Conservation (phyloP, 2,329 filamentous ascomycete genomes). For the Epichloe elymi region DNA sequence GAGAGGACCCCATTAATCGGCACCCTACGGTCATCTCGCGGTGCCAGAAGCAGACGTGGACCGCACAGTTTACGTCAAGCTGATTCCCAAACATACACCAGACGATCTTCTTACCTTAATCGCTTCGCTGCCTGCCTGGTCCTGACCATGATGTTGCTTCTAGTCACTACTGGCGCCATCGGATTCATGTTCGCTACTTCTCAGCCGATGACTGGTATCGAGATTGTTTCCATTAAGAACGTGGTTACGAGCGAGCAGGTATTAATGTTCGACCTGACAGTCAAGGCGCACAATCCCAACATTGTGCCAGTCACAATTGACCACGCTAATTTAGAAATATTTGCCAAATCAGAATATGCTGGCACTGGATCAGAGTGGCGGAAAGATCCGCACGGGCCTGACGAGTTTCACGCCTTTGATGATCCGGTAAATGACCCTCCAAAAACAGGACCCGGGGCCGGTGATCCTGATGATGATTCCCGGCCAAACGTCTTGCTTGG, state of each 20-base stretch:
- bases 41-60: conserved; percentile 44
- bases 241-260: conserved; percentile 90
- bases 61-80: conserved; percentile 50
- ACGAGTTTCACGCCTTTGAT: conserved; percentile 15
- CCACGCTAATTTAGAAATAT: conserved; percentile 80
- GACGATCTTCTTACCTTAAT: conserved; percentile 49
- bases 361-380: conserved; percentile 54
- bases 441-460: conserved; percentile 18
- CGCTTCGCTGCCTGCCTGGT: conserved; percentile 79
- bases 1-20: conserved; percentile 73
- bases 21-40: conserved; percentile 42
- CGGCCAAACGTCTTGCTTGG: conserved; percentile 81
- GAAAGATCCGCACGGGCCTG: conserved; percentile 23
- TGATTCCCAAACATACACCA: conserved; percentile 57
- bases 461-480: conserved; percentile 49
- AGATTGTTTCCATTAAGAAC: conserved; percentile 70
- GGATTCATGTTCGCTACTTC: conserved; percentile 87
- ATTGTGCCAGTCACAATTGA: conserved; percentile 77
- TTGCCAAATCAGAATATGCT: conserved; percentile 85
- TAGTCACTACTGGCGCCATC: conserved; percentile 74
- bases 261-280: conserved; percentile 82
- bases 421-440: conserved; percentile 25
- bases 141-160: conserved; percentile 65
- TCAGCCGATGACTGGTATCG: conserved; percentile 68
- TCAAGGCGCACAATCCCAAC: conserved; percentile 85